Conservation (phyloP, 257 asterid species). For the Rubia yunnanensis region DNA sequence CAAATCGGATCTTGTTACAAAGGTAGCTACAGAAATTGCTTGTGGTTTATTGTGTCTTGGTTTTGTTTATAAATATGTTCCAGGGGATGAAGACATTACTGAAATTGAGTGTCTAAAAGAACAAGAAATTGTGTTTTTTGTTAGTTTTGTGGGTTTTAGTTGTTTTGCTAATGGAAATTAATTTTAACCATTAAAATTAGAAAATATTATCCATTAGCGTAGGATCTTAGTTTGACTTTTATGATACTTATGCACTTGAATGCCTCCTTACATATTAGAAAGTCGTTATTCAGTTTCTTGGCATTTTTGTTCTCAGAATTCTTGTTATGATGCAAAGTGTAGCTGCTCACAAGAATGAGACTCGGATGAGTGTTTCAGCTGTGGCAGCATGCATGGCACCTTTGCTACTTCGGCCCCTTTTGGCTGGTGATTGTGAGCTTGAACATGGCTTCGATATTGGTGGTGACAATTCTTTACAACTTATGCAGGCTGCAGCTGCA, state of each 20-base stretch:
- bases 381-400: constrained; percentile 99
- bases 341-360: constrained; percentile 70
- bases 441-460: constrained; percentile 58
- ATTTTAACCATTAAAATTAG: background rate
- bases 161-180: background rate
- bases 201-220: background rate
- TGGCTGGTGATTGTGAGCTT: constrained; percentile 93
- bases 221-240: background rate
- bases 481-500: constrained; percentile 98
- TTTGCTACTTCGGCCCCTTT: constrained; percentile 94
- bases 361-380: constrained; percentile 91
- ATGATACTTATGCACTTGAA: constrained; percentile 2
- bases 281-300: constrained; percentile 6
- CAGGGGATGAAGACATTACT: no score
- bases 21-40: constrained; percentile 36
- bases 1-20: constrained; percentile 86
- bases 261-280: constrained; percentile 5
- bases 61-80: no score
- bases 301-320: constrained; percentile 47
- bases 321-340: constrained; percentile 84
- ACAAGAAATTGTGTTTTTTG: background rate
- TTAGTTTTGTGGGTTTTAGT: background rate
- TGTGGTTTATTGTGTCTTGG: background rate
- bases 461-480: constrained; percentile 87
- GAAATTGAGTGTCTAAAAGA: background rate